Base-by-base conservation (phyloP, 495 filamentous ascomycete species). In the Emericellopsis terricola region DNA sequence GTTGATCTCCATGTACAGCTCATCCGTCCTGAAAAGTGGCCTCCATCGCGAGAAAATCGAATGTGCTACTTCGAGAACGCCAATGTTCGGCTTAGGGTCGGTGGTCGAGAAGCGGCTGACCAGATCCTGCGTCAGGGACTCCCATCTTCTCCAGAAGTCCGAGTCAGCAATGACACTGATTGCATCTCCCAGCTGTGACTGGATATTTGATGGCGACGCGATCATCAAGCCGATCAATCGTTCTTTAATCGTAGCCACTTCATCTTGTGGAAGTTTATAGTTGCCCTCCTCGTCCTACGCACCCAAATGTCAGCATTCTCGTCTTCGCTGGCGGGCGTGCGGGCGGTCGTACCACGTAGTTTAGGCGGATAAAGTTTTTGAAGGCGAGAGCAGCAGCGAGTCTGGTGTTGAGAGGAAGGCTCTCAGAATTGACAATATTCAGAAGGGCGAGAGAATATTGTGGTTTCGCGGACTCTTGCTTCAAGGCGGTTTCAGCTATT, bases 221-320 rank as follows among this genome's bases (percentile, higher is more conserved):
- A 93, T 89, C 91, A 99, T 99, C 41, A 99, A 62, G 30, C 81
- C 86, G 47, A 99, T 82, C 44, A 99, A 69, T 56, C 94, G 86
- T 38, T 64, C 68, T 57, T 99, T 99, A 57, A 99, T 91, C 17
- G 81, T 79, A 5, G 55, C 52, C 29, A 96, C 86, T 53, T 94
- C 89, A 21, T 76, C 64, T 38, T 59, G 48, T 3, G 77, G 73
- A 11, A 99, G 69, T 56, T 81, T 86, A 65, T 96, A 79, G 46
- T 73, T 76, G 45, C 91, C 83, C 48, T 94, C 81, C 47, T 92
- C 87, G 53, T 96, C 83, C 68, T 75, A 40, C 20, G 15, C 9
- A 15, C 18, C 28, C 32, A 23, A 31, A 35, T 13, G 29, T 24
- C 15, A 38, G 29, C 13, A 27, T 15, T 19, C 38, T 29, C 10